A percentile compares a stretch with the other conserved stretches of the same genome.
Conservation (phyloP, 2,329 filamentous ascomycete genomes). For the Tolypocladium tropicale region DNA sequence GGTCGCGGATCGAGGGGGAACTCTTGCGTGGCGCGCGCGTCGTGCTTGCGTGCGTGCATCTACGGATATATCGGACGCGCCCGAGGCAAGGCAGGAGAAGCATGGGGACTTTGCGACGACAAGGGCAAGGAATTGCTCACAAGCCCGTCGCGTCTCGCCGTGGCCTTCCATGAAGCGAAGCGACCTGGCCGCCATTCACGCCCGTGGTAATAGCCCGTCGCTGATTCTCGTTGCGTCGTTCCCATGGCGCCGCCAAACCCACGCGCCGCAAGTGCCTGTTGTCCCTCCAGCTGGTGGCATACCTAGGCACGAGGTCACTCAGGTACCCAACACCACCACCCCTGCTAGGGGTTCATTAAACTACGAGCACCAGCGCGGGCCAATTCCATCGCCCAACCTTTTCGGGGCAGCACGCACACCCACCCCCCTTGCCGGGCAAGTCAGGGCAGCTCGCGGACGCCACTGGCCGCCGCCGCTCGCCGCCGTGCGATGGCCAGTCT, state of each 20-base stretch:
- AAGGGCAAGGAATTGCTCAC: too few relatives aligned
- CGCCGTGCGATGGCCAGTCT: background rate
- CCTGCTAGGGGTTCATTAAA: background rate
- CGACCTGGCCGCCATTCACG: too few relatives aligned
- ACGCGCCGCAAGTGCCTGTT: background rate
- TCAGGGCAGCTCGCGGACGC: background rate
- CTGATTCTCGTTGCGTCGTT: too few relatives aligned
- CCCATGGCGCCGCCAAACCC: background rate
- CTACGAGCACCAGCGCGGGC: background rate
- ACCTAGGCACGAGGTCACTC: background rate
- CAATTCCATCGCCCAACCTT: background rate
- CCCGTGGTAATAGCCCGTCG: too few relatives aligned
- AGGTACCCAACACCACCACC: background rate
- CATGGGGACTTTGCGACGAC: too few relatives aligned
- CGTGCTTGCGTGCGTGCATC: too few relatives aligned
- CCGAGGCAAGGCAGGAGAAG: too few relatives aligned
- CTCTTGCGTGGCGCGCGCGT: background rate
- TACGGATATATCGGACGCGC: too few relatives aligned
- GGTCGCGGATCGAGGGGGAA: background rate
- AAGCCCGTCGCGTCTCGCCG: background rate
- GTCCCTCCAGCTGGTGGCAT: background rate
- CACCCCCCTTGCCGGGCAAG: background rate
- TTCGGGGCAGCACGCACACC: background rate
- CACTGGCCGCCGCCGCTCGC: background rate
- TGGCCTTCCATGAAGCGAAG: background rate